Evolutionary conservation across 2,329 filamentous ascomycete species (phyloP), one percentile per base, ranked within the genome.

Genomic region (Fusarium pseudograminearum): DNA sequence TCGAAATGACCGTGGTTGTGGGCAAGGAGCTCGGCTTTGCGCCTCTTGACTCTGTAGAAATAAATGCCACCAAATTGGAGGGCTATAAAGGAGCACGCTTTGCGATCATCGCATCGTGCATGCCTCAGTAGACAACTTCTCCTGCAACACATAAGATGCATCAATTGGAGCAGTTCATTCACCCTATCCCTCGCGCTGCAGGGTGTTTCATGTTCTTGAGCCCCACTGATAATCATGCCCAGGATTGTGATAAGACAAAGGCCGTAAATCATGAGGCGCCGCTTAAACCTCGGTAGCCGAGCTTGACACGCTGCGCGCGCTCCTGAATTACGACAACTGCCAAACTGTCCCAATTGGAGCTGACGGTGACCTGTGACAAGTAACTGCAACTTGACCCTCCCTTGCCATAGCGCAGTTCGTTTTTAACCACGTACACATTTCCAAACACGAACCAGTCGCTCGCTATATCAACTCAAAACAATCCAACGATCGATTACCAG

Each of bases 301-400:
- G 47, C 46, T 46, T 33, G 54, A 72, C 66, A 74, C 66, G 68
- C 57, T 60, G 64, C 65, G 68, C 66, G 70, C 66, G 68, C 71
- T 75, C 73, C 73, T 75, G 62, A 73, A 74, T 77, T 74, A 75
- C 75, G 76, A 78, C 77, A 79, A 72, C 76, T 73, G 72, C 75
- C 67, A 69, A 72, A 67, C 73, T 74, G 72, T 74, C 73, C 73
- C 71, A 73, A 73, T 71, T 66, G 36, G 61, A 69, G 64, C 60
- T 67, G 57, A 60, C 61, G 56, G 61, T 61, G 56, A 64, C 55
- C 57, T 47, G 44, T 53, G 65, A 30, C 45, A 52, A 50, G 42
- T 48, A 71, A 45, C 57, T 46, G 55, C 61, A 42, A 33, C 58
- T 63, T 64, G 41, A 46, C 45, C 26, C 61, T 72, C 64, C 57